Evolutionary conservation across 345 rosid genomes (phyloP), one percentile per base, ranked within the genome.

Genomic region (Eutrema japonicum): DNA sequence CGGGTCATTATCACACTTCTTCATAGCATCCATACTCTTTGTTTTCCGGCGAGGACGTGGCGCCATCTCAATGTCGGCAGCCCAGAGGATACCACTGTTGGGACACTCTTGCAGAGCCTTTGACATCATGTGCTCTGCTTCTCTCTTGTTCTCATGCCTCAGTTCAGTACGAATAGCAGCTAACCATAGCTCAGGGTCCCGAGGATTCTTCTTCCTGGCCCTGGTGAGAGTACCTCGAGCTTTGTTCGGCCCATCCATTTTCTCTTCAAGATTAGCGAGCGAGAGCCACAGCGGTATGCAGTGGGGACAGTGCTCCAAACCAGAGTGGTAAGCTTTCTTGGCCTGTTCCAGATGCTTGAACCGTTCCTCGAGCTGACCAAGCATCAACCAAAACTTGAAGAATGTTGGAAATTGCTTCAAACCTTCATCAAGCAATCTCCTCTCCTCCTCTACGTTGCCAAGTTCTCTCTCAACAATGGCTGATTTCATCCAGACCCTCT

Each of bases 401-500:
- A 87, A 93, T 4, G 88, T 87, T 26, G 94, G 88, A 83, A 93
- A 93, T 54, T 73, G 83, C 72, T 86, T 84, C 85, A 91, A 81
- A 14, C 96, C 98, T 85, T 89, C 97, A 64, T 84, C 86, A 49
- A 93, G 87, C 78, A 93, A 73, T 63, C 82, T 86, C 81, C 91
- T 89, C 84, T 91, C 98, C 76, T 88, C 97, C 16, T 80, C 86
- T 9, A 70, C 77, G 68, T 87, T 88, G 16, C 93, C 97, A 64
- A 91, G 60, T 72, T 93, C 98, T 60, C 98, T 87, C 84, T 91
- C 98, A 8, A 93, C 98, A 64, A 91, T 89, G 46, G 96, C 96
- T 50, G 98, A 93, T 71, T 93, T 93, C 97, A 93, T 91, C 98
- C 98, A 93, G 26, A 90, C 97, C 74, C 97, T 93, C 75, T 91